These are phyloP conservation scores for Prunus mongolica DNA, from an alignment of 306 rosid genomes.

Conservation along the genomic window DNA sequence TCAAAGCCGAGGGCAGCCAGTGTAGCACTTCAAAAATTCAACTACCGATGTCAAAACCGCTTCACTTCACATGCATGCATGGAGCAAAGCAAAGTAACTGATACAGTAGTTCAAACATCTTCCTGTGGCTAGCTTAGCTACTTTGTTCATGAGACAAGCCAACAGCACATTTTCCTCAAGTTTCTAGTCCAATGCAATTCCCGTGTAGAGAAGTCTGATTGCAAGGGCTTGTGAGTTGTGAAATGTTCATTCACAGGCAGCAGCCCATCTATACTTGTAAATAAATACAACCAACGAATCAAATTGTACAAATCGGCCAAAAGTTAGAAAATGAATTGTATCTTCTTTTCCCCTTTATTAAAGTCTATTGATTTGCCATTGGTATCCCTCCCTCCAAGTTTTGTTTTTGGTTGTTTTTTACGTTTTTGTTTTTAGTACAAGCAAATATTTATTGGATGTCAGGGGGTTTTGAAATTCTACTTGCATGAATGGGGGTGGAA, in stretches of 20 bases:
- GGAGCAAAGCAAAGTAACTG: neutral
- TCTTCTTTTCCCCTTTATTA: neutral
- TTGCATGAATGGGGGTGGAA: no score
- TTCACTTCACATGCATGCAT: neutral
- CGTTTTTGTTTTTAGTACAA: no score
- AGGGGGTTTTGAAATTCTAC: no score
- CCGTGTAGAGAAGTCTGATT: neutral
- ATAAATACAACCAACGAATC: neutral
- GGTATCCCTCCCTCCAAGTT: neutral
- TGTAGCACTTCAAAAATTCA: constrained; percentile 9
- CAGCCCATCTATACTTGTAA: constrained; percentile 1
- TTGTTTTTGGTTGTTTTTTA: neutral
- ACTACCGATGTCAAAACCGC: constrained; percentile 4
- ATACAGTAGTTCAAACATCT: neutral
- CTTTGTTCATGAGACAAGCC: neutral
- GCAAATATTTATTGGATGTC: no score
- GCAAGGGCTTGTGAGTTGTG: neutral
- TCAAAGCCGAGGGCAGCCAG: constrained; percentile 8
- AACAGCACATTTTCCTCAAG: neutral
- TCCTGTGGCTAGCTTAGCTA: neutral
- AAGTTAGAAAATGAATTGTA: constrained; percentile 1
- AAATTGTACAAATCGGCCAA: neutral
- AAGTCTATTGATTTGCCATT: neutral
- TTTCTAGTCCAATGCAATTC: neutral
- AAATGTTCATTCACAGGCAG: neutral